phyloP scores from a whole-genome alignment of 345 rosid genomes.

The Acer saccharum region DNA sequence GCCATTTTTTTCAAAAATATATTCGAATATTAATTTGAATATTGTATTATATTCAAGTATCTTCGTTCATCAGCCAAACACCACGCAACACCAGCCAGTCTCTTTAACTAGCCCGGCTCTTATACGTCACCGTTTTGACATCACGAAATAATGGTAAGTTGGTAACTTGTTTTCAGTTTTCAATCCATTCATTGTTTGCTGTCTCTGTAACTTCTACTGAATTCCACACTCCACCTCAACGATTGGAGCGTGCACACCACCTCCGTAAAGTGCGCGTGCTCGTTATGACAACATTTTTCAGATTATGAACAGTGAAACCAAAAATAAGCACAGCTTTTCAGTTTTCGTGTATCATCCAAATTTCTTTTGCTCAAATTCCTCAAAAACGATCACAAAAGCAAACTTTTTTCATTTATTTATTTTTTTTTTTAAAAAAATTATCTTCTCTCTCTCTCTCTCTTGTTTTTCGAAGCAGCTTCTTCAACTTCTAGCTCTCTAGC shows the following conservation, averaged over 20 bases:
- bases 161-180: too few species aligned
- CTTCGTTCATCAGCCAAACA: too few species aligned
- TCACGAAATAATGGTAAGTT: background rate
- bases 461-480: background rate
- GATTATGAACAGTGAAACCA: background rate
- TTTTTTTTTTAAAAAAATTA: background rate
- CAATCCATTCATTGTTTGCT: background rate
- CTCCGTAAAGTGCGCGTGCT: background rate
- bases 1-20: too few species aligned
- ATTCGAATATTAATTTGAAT: too few species aligned
- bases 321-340: background rate
- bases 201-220: background rate
- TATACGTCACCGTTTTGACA: background rate
- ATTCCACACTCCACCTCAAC: background rate
- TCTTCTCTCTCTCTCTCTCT: background rate
- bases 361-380: background rate
- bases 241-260: conserved; percentile 16
- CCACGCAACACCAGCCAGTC: too few species aligned
- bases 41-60: too few species aligned
- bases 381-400: background rate
- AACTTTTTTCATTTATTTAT: background rate
- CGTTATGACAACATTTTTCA: background rate
- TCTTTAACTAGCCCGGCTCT: too few species aligned
- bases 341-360: background rate
- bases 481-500: background rate